These are phyloP conservation scores for Xanthoconium stramineum DNA, from an alignment of 768 basidiomycete species.

Conservation along the genomic window DNA sequence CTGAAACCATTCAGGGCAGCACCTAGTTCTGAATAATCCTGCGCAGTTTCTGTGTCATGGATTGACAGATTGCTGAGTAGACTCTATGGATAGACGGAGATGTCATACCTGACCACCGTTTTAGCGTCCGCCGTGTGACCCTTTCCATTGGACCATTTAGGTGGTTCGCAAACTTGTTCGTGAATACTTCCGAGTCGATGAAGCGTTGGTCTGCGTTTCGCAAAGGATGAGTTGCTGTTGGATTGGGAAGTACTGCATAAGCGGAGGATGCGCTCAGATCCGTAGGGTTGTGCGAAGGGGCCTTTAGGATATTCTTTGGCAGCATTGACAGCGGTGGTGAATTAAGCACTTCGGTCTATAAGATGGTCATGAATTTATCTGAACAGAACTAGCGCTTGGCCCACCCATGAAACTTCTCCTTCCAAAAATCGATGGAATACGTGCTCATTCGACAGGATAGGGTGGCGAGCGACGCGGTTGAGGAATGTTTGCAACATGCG, in stretches of 20 bases:
- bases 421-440: constrained; percentile 96
- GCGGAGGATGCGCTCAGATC: constrained; percentile 69
- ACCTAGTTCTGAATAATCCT: constrained; percentile 88
- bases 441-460: constrained; percentile 94
- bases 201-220: constrained; percentile 93
- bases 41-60: constrained; percentile 58
- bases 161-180: constrained; percentile 92
- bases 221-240: constrained; percentile 85
- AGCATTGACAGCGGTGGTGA: constrained; percentile 88
- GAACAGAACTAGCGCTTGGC: constrained; percentile 21
- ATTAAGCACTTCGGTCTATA: constrained; percentile 84
- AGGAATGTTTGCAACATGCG: constrained; percentile 95
- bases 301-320: constrained; percentile 94
- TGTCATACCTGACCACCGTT: constrained; percentile 86
- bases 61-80: constrained; percentile 1
- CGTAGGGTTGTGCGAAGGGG: constrained; percentile 92
- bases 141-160: constrained; percentile 93
- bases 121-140: constrained; percentile 86
- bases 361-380: constrained; percentile 4
- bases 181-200: constrained; percentile 93
- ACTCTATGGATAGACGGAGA: constrained; percentile 1
- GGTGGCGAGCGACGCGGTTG: constrained; percentile 84
- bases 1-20: constrained; percentile 92
- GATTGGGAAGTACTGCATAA: constrained; percentile 84
- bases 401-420: constrained; percentile 93